A percentile compares a stretch with the other conserved stretches of the same genome.
Evolutionary conservation across 352 stramenopile genomes (phyloP).

Genomic region (Aphanomyces stellatus): DNA sequence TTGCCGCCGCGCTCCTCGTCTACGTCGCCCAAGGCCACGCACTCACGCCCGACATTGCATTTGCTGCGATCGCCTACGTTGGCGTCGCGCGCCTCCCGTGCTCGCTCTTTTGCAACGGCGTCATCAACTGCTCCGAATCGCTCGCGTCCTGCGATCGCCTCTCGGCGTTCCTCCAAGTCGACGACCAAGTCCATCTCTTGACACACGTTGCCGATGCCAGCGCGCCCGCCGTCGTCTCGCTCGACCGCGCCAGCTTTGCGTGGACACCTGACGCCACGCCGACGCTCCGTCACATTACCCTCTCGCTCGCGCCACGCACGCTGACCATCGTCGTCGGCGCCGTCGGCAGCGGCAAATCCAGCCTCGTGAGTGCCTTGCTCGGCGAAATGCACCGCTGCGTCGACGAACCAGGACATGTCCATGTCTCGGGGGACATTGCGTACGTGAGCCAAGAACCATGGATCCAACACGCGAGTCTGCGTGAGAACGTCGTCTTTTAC

Average conservation of each 20-base stretch:
- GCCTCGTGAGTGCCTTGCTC: slow-evolving; percentile 87
- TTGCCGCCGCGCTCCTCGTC: slow-evolving; percentile 47
- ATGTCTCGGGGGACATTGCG: slow-evolving; percentile 40
- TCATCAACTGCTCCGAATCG: slow-evolving; percentile 24
- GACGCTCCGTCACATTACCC: background rate
- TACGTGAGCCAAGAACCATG: slow-evolving; percentile 88
- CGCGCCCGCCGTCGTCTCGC: background rate
- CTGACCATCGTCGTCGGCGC: slow-evolving; percentile 53
- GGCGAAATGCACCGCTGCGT: slow-evolving; percentile 84
- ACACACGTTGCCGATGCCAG: background rate
- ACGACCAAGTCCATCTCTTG: background rate
- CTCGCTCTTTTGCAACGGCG: background rate
- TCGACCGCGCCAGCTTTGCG: background rate
- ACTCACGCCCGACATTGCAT: slow-evolving; percentile 83
- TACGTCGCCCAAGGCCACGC: slow-evolving; percentile 37
- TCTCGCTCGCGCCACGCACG: background rate
- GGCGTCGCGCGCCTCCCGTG: background rate
- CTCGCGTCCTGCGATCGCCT: slow-evolving; percentile 22
- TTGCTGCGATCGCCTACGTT: slow-evolving; percentile 79
- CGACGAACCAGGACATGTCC: slow-evolving; percentile 40
- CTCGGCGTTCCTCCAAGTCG: slow-evolving; percentile 24
- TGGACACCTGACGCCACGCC: background rate
- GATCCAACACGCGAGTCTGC: slow-evolving; percentile 84
- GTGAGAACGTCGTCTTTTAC: slow-evolving; percentile 89
- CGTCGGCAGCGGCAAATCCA: slow-evolving; percentile 61